Evolutionary conservation across 257 asterid genomes (phyloP), one percentile per base, ranked within the genome.

Genomic region (Craterostigma plantagineum): DNA sequence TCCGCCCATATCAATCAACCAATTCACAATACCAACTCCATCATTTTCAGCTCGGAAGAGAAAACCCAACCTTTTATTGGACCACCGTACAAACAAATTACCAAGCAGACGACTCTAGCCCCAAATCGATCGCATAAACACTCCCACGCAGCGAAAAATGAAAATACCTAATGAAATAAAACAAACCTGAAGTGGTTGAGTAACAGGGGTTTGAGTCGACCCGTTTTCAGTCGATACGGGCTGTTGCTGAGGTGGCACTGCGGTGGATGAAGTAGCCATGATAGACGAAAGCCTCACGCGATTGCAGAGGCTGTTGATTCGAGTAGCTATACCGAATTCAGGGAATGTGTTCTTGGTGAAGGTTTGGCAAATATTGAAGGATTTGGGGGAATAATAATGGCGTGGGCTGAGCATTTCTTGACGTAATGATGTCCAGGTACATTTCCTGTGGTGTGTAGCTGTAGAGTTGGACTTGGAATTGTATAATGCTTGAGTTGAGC

Each of bases 131-230:
- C 43, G 45, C 16, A 15, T n/a, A n/a, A n/a, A n/a, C n/a, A n/a
- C n/a, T n/a, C n/a, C n/a, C n/a, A n/a, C n/a, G n/a, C 14, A 59
- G 43, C 17, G 48, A 42, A 39, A 11, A 23, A 16, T 13, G 3
- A 27, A 35, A 62, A 35, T 23, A 2, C 30, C 30, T 6, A 23
- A 23, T 6, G 2, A 9, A 43, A 39, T 41, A 42, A 52, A 50
- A 2, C 42, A 42, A 4, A 74, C 84, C 78, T 73, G 82, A 36
- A 63, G 34, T 17, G 75, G 71, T 56, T 56, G 64, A 45, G 71
- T 49, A 8, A 44, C 7, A 42, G 40, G 39, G 44, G 39, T 45
- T 49, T 30, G 54, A 42, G 62, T 13, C 30, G 66, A 49, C 38
- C 39, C 67, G 18, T 50, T 23, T 23, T 23, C 30, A 23, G 30